phyloP scores from a whole-genome alignment of 441 rosid species.

The Melianthus villosus region DNA sequence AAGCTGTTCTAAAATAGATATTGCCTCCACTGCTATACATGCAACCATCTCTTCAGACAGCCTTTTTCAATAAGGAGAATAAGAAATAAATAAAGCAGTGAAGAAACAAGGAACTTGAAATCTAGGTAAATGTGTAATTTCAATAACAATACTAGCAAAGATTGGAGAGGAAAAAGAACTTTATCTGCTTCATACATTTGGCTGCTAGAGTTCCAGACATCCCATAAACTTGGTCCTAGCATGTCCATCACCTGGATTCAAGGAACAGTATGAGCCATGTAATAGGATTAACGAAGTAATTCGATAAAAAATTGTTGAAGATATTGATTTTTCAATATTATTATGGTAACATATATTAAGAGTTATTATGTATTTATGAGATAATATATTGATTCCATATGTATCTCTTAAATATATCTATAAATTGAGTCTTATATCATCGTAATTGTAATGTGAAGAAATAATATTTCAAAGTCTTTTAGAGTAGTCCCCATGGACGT shows the following conservation, averaged over 20 bases:
- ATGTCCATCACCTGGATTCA: constrained; percentile 79
- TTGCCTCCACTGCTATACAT: constrained; percentile 89
- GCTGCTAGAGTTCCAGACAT: constrained; percentile 83
- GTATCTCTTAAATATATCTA: too few relatives aligned
- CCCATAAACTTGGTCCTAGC: constrained; percentile 90
- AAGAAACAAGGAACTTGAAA: background rate
- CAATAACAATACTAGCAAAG: background rate
- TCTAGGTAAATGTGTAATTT: constrained; percentile 4
- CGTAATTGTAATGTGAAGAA: too few relatives aligned
- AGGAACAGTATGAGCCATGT: too few relatives aligned
- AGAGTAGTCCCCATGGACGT: too few relatives aligned
- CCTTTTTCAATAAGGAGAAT: constrained; percentile 23
- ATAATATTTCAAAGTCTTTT: too few relatives aligned
- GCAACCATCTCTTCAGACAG: constrained; percentile 96
- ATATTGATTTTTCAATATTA: too few relatives aligned
- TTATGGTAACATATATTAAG: too few relatives aligned
- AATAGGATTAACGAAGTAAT: too few relatives aligned
- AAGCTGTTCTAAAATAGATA: constrained; percentile 79
- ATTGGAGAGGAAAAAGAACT: background rate
- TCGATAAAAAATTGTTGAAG: too few relatives aligned
- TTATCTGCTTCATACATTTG: constrained; percentile 2
- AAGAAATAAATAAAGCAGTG: background rate
- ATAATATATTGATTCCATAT: too few relatives aligned
- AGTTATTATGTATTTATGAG: too few relatives aligned
- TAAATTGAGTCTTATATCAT: too few relatives aligned